Percentiles rank a stretch among this genome's conserved stretches.
These are phyloP conservation scores for Arabis hirsuta DNA, from an alignment of 345 rosid genomes.

Conservation along the genomic window DNA sequence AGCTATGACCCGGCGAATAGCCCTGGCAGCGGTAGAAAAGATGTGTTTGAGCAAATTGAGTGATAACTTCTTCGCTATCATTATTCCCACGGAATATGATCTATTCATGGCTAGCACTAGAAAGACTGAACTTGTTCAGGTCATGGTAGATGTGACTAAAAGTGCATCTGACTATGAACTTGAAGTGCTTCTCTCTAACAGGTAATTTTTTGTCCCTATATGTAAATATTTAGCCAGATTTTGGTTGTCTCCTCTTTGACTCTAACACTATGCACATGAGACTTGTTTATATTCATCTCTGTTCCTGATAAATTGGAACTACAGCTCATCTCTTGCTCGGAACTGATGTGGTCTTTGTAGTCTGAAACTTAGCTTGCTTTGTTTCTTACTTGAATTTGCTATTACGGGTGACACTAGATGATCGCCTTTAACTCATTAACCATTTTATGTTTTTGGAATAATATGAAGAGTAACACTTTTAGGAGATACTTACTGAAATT, in stretches of 20 bases:
- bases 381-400: background rate
- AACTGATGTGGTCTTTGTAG: background rate
- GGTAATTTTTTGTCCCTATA: slow-evolving; percentile 45
- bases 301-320: slow-evolving; percentile 7
- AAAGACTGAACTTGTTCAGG: slow-evolving; percentile 84
- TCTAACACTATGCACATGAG: slow-evolving; percentile 1
- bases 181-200: slow-evolving; percentile 77
- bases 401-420: background rate
- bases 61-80: slow-evolving; percentile 86
- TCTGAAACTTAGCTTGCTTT: background rate
- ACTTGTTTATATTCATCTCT: slow-evolving; percentile 11
- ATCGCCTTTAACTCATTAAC: too few relatives aligned
- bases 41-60: slow-evolving; percentile 78
- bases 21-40: slow-evolving; percentile 82
- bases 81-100: slow-evolving; percentile 94
- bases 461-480: background rate
- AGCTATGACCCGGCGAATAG: slow-evolving; percentile 78
- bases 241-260: slow-evolving; percentile 1
- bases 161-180: slow-evolving; percentile 78
- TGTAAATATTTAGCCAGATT: background rate
- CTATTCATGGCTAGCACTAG: slow-evolving; percentile 90
- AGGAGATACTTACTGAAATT: background rate
- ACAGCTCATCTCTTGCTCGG: background rate
- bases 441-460: too few relatives aligned
- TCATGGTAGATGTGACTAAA: slow-evolving; percentile 82